A percentile compares a stretch with the other conserved stretches of the same genome.
These are phyloP conservation scores for Kodamaea suecica DNA, from an alignment of 1,139 yeast species.

Conservation along the genomic window DNA sequence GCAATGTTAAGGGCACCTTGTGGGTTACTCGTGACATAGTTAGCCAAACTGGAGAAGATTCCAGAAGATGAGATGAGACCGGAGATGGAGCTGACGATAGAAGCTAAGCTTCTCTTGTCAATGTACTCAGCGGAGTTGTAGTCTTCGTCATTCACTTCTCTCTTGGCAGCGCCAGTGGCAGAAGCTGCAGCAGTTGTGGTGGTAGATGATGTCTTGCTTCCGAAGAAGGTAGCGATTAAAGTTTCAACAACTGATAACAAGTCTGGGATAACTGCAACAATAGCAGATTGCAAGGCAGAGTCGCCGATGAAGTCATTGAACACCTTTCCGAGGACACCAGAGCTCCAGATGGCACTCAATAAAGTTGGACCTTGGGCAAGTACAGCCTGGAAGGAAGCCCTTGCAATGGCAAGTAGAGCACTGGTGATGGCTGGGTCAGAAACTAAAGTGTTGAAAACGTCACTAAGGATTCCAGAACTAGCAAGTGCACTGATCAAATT, in stretches of 20 bases:
- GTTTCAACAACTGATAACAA: slow-evolving; percentile 32
- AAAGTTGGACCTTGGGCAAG: slow-evolving; percentile 44
- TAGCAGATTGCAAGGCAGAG: slow-evolving; percentile 32
- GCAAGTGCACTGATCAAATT: slow-evolving; percentile 39
- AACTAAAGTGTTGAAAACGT: slow-evolving; percentile 38
- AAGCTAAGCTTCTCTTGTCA: slow-evolving; percentile 38
- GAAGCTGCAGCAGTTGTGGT: slow-evolving; percentile 14
- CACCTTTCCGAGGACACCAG: slow-evolving; percentile 39
- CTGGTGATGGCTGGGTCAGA: slow-evolving; percentile 27
- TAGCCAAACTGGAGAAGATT: slow-evolving; percentile 30
- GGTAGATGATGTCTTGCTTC: slow-evolving; percentile 19
- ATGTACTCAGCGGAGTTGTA: slow-evolving; percentile 18
- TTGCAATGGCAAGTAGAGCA: slow-evolving; percentile 27
- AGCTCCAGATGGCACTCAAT: slow-evolving; percentile 42
- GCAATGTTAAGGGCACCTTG: slow-evolving; percentile 31
- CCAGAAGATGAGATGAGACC: slow-evolving; percentile 36
- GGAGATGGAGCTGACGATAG: slow-evolving; percentile 28
- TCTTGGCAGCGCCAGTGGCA: slow-evolving; percentile 19
- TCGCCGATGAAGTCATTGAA: slow-evolving; percentile 36
- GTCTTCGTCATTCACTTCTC: slow-evolving; percentile 17
- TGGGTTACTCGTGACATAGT: slow-evolving; percentile 40
- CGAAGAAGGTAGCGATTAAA: slow-evolving; percentile 21
- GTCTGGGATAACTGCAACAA: slow-evolving; percentile 36
- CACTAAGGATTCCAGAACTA: slow-evolving; percentile 39
- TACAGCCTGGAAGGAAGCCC: slow-evolving; percentile 35